These are phyloP conservation scores for Bryum argenteum DNA, from an alignment of 225 moss, liverwort and hornwort genomes.

Conservation along the genomic window DNA sequence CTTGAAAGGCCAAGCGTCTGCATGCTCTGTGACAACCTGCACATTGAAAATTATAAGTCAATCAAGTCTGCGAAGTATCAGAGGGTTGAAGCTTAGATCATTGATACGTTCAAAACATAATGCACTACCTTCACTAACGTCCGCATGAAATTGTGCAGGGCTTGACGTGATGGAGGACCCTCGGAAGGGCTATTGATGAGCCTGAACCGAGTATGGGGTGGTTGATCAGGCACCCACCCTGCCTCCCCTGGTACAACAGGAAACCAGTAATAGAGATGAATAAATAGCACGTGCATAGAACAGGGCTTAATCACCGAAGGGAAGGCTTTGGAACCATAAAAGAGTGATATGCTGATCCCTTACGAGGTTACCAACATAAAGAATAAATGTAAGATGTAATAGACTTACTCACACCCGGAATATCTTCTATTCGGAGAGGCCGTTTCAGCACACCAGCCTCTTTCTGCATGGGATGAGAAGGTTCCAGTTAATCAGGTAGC, in stretches of 20 bases:
- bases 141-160: constrained; percentile 83
- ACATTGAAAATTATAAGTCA: background rate
- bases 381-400: constrained; percentile 17
- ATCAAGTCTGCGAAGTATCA: constrained; percentile 1
- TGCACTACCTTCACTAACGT: constrained; percentile 78
- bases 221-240: constrained; percentile 87
- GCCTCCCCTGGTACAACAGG: constrained; percentile 71
- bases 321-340: constrained; percentile 8
- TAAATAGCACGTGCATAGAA: too few species aligned
- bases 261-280: background rate
- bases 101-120: too few species aligned
- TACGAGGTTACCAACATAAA: background rate
- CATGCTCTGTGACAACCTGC: constrained; percentile 84
- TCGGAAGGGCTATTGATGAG: constrained; percentile 74
- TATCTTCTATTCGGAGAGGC: constrained; percentile 82
- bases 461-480: constrained; percentile 57
- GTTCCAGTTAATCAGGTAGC: constrained; percentile 5
- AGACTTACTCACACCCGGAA: constrained; percentile 97
- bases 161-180: constrained; percentile 79
- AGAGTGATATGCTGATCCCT: background rate
- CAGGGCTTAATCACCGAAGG: too few species aligned
- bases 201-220: constrained; percentile 68
- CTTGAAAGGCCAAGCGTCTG: constrained; percentile 98
- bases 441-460: constrained; percentile 91
- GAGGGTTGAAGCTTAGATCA: background rate